Evolutionary conservation across 2,329 filamentous ascomycete genomes (phyloP).

Genomic region (Coniochaeta prunicola): DNA sequence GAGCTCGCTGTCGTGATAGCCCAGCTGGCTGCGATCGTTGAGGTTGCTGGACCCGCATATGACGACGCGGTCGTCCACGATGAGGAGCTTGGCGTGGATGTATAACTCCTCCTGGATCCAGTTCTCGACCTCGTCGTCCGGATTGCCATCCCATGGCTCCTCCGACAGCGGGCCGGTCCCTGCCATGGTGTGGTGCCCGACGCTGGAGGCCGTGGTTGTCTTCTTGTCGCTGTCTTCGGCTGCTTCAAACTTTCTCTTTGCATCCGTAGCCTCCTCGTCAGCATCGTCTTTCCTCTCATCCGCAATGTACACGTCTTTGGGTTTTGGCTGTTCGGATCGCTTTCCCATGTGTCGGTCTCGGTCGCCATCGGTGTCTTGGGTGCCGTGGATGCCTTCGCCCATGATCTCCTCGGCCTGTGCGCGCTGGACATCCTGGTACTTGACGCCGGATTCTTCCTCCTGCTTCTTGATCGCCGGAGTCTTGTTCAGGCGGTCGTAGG

Average conservation of each 20-base stretch:
- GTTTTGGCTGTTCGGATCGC: slow-evolving; percentile 22
- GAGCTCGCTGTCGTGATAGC: slow-evolving; percentile 85
- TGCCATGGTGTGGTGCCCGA: slow-evolving; percentile 79
- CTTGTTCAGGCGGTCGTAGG: slow-evolving; percentile 86
- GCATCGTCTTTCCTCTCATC: slow-evolving; percentile 30
- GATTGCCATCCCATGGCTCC: slow-evolving; percentile 69
- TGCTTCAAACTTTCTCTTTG: slow-evolving; percentile 46
- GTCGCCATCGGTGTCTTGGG: slow-evolving; percentile 34
- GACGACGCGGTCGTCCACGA: slow-evolving; percentile 78
- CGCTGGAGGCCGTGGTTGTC: slow-evolving; percentile 34
- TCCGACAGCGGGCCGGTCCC: slow-evolving; percentile 52
- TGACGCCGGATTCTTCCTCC: slow-evolving; percentile 75
- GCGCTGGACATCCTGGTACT: slow-evolving; percentile 79
- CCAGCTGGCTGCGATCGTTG: slow-evolving; percentile 84
- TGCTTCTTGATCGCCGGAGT: slow-evolving; percentile 66
- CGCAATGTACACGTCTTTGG: neutral
- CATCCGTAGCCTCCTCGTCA: slow-evolving; percentile 32
- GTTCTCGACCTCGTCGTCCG: slow-evolving; percentile 72
- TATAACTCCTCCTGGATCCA: slow-evolving; percentile 97
- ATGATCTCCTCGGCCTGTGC: slow-evolving; percentile 87
- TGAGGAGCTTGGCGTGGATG: slow-evolving; percentile 85
- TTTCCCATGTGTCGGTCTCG: slow-evolving; percentile 42
- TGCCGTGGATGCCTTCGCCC: slow-evolving; percentile 62
- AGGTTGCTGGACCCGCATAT: slow-evolving; percentile 86
- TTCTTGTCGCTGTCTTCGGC: slow-evolving; percentile 28